phyloP scores from a whole-genome alignment of 208 protist genomes.

The Trypanosoma theileri region DNA sequence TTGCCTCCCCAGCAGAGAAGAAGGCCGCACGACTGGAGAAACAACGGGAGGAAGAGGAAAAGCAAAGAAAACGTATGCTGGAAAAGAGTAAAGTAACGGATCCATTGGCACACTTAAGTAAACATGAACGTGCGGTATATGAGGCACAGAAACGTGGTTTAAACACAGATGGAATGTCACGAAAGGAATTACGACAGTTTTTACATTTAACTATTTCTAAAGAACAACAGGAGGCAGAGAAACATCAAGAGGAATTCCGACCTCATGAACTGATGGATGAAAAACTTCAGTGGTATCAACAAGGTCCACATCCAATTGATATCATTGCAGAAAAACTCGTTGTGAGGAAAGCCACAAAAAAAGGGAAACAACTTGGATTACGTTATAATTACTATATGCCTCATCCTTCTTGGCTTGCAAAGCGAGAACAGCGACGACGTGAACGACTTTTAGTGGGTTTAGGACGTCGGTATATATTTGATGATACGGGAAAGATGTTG shows the following conservation, averaged over 20 bases:
- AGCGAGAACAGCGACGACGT: slow-evolving; percentile 57
- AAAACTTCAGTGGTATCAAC: slow-evolving; percentile 85
- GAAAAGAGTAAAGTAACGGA: slow-evolving; percentile 17
- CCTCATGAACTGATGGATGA: slow-evolving; percentile 87
- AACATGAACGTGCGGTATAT: slow-evolving; percentile 66
- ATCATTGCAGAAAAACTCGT: slow-evolving; percentile 85
- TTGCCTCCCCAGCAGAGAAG: slow-evolving; percentile 75
- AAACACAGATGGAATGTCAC: slow-evolving; percentile 80
- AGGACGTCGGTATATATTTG: slow-evolving; percentile 71
- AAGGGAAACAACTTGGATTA: slow-evolving; percentile 72
- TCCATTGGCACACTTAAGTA: slow-evolving; percentile 58
- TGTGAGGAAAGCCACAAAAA: slow-evolving; percentile 75
- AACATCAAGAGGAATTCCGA: slow-evolving; percentile 50
- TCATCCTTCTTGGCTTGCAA: slow-evolving; percentile 87
- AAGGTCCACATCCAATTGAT: slow-evolving; percentile 85
- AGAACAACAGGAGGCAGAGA: slow-evolving; percentile 48
- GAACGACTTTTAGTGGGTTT: slow-evolving; percentile 70
- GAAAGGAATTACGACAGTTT: slow-evolving; percentile 75
- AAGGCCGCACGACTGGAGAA: slow-evolving; percentile 59
- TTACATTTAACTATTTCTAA: slow-evolving; percentile 71
- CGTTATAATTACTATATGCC: slow-evolving; percentile 85
- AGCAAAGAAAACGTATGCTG: slow-evolving; percentile 25
- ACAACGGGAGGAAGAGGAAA: slow-evolving; percentile 34
- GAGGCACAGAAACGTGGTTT: slow-evolving; percentile 69
- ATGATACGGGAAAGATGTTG: slow-evolving; percentile 45